Evolutionary conservation across 345 rosid species (phyloP), one percentile per base, ranked within the genome.

Genomic region (Gossypium thurberi): DNA sequence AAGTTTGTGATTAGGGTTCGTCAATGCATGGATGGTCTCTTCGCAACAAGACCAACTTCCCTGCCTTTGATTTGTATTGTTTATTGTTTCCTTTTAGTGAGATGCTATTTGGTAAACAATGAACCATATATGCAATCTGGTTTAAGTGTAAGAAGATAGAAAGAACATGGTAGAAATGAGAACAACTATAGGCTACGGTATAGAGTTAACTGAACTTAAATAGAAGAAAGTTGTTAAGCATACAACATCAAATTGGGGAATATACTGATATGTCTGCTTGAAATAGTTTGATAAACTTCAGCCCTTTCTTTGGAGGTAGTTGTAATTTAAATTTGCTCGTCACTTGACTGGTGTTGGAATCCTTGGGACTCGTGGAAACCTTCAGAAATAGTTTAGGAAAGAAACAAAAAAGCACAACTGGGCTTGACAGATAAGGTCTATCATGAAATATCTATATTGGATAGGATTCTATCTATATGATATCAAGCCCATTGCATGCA

Each of bases 61-160:
- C 28, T 18, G 50, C 17, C 33, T 43, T 43, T 65, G 28, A 11
- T 43, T 43, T 65, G 10, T 26, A 26, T 65, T 63, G 14, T 63
- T 63, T 65, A 44, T 43, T 65, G 25, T 64, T 42, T 18, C 11
- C 28, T 42, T 64, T 37, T n/a, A n/a, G 14, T 42, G 68, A 64
- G 50, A 37, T n/a, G 68, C 67, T 42, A 18, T 18, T 48, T 64
- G 68, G 42, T 64, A 64, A 64, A 18, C 48, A 63, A 8, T 63
- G 26, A 63, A 40, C 28, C 14, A 40, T 40, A n/a, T 64, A 13
- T 64, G 26, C 15, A 64, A n/a, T 17, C 14, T 2, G 66, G 25
- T 18, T 17, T 37, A 37, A 37, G 21, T 18, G 46, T 42, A 66
- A 47, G 56, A 11, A 47, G 33, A 42, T 12, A 53, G 52, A 33